phyloP scores from a whole-genome alignment of 305 asterid genomes.

The Fraxinus sp. region DNA sequence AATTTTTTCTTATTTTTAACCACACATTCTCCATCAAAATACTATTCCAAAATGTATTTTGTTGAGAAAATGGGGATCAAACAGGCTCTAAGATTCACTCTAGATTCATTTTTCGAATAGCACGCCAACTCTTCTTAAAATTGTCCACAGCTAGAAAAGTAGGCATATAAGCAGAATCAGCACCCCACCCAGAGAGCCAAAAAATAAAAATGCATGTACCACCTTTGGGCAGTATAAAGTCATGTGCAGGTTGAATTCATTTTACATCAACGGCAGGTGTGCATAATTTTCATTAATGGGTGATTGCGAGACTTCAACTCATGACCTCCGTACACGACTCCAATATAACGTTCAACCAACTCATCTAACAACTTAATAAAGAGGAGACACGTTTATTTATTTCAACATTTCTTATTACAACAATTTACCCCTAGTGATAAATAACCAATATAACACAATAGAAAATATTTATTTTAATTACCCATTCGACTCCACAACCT shows the following conservation, averaged over 20 bases:
- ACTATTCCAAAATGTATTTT: too few relatives aligned
- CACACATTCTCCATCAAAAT: too few relatives aligned
- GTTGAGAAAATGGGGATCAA: not conserved
- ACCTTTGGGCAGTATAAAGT: conserved; percentile 3
- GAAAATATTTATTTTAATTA: not conserved
- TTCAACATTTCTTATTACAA: not conserved
- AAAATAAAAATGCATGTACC: not conserved
- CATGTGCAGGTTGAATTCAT: not conserved
- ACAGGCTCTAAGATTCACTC: not conserved
- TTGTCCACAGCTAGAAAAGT: not conserved
- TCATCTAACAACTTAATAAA: not conserved
- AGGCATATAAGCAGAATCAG: not conserved
- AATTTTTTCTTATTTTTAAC: too few relatives aligned
- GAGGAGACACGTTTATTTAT: not conserved
- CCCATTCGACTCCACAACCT: conserved; percentile 9
- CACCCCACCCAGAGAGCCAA: not conserved
- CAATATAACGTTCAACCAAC: not conserved
- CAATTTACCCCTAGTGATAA: not conserved
- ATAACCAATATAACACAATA: not conserved
- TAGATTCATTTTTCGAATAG: not conserved
- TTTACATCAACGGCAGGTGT: not conserved
- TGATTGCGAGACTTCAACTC: conserved; percentile 1
- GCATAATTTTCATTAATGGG: conserved; percentile 8
- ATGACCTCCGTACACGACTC: not conserved
- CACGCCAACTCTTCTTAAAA: not conserved